phyloP scores from a whole-genome alignment of 176 grass and related monocot species.

The Oryza officinalis region DNA sequence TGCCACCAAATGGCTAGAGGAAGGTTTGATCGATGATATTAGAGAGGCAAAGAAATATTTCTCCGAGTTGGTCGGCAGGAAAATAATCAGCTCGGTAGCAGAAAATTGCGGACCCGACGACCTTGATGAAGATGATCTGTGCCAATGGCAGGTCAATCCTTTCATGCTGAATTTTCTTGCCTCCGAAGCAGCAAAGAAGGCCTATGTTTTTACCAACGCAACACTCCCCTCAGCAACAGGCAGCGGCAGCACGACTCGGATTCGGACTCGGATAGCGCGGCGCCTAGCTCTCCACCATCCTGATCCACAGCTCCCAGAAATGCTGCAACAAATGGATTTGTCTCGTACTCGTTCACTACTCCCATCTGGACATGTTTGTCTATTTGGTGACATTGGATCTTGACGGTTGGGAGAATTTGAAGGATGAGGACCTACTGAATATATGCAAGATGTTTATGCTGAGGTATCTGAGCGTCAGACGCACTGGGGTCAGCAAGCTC shows the following conservation, averaged over 20 bases:
- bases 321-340: not conserved
- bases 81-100: not conserved
- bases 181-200: not conserved
- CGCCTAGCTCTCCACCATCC: not conserved
- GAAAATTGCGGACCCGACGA: not conserved
- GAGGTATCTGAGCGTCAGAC: not conserved
- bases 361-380: not conserved
- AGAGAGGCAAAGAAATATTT: not conserved
- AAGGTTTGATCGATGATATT: too few relatives aligned
- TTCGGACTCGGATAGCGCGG: not conserved
- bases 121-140: not conserved
- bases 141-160: not conserved
- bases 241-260: too few relatives aligned
- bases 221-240: not conserved
- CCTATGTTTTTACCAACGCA: not conserved
- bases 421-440: not conserved
- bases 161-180: not conserved
- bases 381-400: conserved; percentile 1
- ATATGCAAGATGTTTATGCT: not conserved
- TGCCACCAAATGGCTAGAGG: fast-evolving
- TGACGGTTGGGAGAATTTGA: conserved; percentile 17
- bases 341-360: not conserved
- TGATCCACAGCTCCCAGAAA: not conserved
- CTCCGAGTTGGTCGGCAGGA: not conserved
- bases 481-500: not conserved